Base-by-base conservation (phyloP, 2,329 filamentous ascomycete species). In the Alternaria viburni region DNA sequence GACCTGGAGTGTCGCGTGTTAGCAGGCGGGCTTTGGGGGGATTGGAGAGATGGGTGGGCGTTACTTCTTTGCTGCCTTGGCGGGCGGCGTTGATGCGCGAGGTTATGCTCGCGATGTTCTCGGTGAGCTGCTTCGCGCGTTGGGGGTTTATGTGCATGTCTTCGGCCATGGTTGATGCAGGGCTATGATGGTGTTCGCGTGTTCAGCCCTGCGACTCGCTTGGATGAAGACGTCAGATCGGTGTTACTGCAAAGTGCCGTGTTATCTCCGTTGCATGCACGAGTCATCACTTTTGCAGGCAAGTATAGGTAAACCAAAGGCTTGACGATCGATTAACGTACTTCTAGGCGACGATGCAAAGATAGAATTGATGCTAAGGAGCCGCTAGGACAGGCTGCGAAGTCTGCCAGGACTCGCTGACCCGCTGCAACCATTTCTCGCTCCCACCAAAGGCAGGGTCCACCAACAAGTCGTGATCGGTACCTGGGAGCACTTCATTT, bases 1-100 rank as follows among this genome's bases (percentile, higher is more conserved):
- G 67, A 95, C 87, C 90, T 93, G 70, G 21, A 52, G n/a, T 10
- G 69, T 17, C 54, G 21, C 10, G 21, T 43, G 13, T 49, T 52
- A 56, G 61, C 57, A 62, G 19, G 43, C 23, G 45, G 7, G 50
- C 36, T 41, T 28, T 59, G 28, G 54, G n/a, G 49, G 28, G 51
- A 10, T 6, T 13, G 43, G 11, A 32, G 13, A 13, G 58, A 11
- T 49, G 25, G 41, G 47, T 28, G 15, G 25, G 26, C 41, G 11
- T 69, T 41, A 81, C 80, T 55, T 78, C 72, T 59, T 69, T 74
- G 19, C 64, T 63, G 51, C 67, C 57, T 54, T 76, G 79, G 68
- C 75, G 81, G 28, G 73, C 82, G 41, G 76, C 72, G 61, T 79
- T 75, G 59, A 85, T 80, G 50, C 80, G 81, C 54, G 81, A 74